Evolutionary conservation across 768 basidiomycete species (phyloP).

Genomic region (Leccinellum rugosiceps): DNA sequence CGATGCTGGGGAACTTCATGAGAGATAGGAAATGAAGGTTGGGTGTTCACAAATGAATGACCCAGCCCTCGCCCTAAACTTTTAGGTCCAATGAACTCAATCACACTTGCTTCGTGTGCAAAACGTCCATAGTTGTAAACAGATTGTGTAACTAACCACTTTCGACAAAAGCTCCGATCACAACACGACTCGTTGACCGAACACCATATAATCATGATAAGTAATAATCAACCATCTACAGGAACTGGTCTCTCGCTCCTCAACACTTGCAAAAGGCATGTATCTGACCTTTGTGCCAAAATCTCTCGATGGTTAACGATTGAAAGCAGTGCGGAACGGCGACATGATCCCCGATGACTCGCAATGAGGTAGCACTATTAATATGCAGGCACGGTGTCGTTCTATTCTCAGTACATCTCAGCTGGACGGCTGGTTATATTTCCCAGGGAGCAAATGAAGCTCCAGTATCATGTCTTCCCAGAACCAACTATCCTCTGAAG

Average conservation of each 20-base stretch:
- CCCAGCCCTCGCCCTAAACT: neutral
- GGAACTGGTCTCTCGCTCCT: neutral
- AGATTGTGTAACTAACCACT: neutral
- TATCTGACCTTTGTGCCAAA: neutral
- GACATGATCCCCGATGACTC: neutral
- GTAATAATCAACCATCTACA: neutral
- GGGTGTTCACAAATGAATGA: neutral
- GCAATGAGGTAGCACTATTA: neutral
- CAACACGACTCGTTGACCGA: too few relatives aligned
- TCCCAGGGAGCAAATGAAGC: neutral
- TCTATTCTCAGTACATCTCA: neutral
- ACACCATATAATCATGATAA: too few relatives aligned
- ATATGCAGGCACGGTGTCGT: neutral
- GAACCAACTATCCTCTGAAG: conserved; percentile 5
- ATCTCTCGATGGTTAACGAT: neutral
- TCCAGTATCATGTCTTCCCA: conserved; percentile 12
- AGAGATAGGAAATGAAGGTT: conserved; percentile 33
- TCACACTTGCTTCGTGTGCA: too few relatives aligned
- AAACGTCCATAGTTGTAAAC: neutral
- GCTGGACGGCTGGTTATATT: neutral
- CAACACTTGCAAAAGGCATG: neutral
- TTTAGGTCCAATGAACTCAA: neutral
- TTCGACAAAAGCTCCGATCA: too few relatives aligned
- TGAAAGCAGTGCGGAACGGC: neutral
- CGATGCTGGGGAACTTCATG: conserved; percentile 12